Evolutionary conservation across 2,329 filamentous ascomycete species (phyloP).

Genomic region (Colletotrichum tropicicola): DNA sequence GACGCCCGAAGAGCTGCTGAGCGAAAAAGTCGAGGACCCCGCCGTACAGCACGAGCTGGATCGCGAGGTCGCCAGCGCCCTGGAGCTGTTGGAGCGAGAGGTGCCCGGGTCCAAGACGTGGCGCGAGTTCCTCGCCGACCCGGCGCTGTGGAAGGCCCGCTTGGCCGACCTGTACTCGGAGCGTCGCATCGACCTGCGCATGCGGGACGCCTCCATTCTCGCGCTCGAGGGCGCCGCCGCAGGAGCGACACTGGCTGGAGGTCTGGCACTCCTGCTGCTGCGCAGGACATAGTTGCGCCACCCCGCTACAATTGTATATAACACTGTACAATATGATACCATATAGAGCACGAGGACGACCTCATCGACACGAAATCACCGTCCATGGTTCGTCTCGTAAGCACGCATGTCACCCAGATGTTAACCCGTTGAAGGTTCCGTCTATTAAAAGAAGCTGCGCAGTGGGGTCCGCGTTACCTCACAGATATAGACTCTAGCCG

Average conservation of each 20-base stretch:
- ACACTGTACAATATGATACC: conserved; percentile 31
- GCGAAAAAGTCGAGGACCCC: conserved; percentile 14
- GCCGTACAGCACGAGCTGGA: conserved; percentile 18
- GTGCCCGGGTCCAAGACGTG: conserved; percentile 42
- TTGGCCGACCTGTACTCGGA: conserved; percentile 72
- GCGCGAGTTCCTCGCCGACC: conserved; percentile 52
- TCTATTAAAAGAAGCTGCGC: conserved; percentile 30
- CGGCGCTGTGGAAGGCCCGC: conserved; percentile 56
- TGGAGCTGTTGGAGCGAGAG: neutral
- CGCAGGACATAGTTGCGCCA: conserved; percentile 42
- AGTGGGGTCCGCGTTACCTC: neutral
- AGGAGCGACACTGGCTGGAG: conserved; percentile 69
- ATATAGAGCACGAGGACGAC: conserved; percentile 24
- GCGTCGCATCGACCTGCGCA: conserved; percentile 67
- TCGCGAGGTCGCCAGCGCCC: conserved; percentile 19
- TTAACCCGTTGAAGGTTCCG: conserved; percentile 9
- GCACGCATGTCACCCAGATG: neutral
- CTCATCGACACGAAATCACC: neutral
- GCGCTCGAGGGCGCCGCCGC: conserved; percentile 73
- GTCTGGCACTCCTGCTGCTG: conserved; percentile 59
- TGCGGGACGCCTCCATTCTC: conserved; percentile 76
- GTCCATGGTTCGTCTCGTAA: neutral
- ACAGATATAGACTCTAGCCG: conserved; percentile 14
- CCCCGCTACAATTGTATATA: conserved; percentile 25
- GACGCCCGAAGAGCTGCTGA: neutral